A percentile compares a stretch with the other conserved stretches of the same genome.
Evolutionary conservation across 352 stramenopile species (phyloP).

Genomic region (Globisporangium cystogenes): DNA sequence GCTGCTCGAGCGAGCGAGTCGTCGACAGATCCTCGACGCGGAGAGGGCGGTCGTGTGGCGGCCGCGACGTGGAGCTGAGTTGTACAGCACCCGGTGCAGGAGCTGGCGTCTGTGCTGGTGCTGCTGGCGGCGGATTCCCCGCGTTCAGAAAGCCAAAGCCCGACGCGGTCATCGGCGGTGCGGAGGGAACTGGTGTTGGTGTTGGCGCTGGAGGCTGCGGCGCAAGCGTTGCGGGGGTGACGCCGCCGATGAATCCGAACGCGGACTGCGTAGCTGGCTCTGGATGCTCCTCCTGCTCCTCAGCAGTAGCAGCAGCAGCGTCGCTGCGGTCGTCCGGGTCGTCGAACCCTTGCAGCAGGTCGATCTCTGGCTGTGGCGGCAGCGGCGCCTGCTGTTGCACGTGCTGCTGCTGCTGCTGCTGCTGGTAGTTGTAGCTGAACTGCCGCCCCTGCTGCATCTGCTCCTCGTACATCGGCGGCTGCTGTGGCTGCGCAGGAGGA

Average conservation of each 20-base stretch:
- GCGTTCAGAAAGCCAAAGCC: constrained; percentile 34
- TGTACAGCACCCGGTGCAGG: constrained; percentile 5
- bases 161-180: constrained; percentile 25
- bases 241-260: constrained; percentile 29
- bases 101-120: background rate
- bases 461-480: constrained; percentile 6
- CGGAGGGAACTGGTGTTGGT: constrained; percentile 7
- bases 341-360: constrained; percentile 14
- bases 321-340: constrained; percentile 1
- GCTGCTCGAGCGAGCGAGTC: constrained; percentile 2
- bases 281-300: background rate
- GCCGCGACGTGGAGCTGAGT: constrained; percentile 9
- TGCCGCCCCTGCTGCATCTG: background rate
- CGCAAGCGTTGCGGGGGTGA: constrained; percentile 1
- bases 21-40: constrained; percentile 13
- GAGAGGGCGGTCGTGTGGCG: constrained; percentile 10
- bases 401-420: background rate
- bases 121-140: constrained; percentile 1
- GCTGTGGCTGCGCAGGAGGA: background rate
- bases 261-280: constrained; percentile 17
- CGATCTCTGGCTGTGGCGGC: constrained; percentile 6
- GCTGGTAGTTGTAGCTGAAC: constrained; percentile 7
- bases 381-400: constrained; percentile 1
- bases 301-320: background rate
- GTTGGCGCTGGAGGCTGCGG: constrained; percentile 1